phyloP scores from a whole-genome alignment of 2,329 filamentous ascomycete species.

The Gnomoniopsis sp. region DNA sequence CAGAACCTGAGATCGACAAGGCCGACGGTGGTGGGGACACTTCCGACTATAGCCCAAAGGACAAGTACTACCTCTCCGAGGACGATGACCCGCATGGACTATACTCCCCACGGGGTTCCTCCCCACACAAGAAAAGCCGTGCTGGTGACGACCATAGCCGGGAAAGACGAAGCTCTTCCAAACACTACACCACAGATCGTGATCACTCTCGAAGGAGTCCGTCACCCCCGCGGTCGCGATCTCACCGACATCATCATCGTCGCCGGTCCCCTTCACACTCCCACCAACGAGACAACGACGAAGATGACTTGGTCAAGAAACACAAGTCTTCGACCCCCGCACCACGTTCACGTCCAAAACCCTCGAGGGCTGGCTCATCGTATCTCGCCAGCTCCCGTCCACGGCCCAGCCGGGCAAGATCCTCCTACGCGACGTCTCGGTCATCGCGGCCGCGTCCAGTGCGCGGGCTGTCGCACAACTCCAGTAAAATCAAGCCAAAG shows the following conservation, averaged over 20 bases:
- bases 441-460: not conserved
- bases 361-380: slow-evolving; percentile 15
- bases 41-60: slow-evolving; percentile 19
- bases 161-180: slow-evolving; percentile 3
- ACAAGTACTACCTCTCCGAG: slow-evolving; percentile 21
- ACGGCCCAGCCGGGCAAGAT: slow-evolving; percentile 10
- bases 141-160: not conserved
- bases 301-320: not conserved
- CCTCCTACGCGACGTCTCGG: slow-evolving; percentile 7
- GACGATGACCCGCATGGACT: slow-evolving; percentile 14
- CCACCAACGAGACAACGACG: not conserved
- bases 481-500: slow-evolving; percentile 10
- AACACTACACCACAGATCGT: not conserved
- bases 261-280: slow-evolving; percentile 4
- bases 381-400: slow-evolving; percentile 8
- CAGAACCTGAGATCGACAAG: not conserved
- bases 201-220: not conserved
- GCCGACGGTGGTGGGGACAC: slow-evolving; percentile 15
- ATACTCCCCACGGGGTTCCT: not conserved
- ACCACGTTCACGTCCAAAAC: slow-evolving; percentile 9
- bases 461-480: slow-evolving; percentile 6
- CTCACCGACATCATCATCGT: slow-evolving; percentile 5
- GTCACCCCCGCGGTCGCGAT: not conserved
- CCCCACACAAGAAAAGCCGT: not conserved
- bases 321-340: not conserved